Evolutionary conservation across 352 stramenopile genomes (phyloP).

Genomic region (Globisporangium splendens): DNA sequence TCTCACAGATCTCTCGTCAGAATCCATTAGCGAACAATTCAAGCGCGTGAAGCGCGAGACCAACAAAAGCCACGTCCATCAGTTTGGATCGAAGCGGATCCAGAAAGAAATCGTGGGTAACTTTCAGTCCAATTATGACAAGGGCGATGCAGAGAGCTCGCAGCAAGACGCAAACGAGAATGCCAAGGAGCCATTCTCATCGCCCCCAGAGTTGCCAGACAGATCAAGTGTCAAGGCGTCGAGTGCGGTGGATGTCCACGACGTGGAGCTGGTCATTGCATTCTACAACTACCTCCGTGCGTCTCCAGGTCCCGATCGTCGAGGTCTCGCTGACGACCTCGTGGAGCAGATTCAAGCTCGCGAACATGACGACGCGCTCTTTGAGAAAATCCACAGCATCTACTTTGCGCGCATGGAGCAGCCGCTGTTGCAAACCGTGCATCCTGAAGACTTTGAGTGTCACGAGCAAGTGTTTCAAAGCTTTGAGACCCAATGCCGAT

Average conservation of each 20-base stretch:
- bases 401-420: constrained; percentile 24
- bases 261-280: constrained; percentile 68
- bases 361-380: constrained; percentile 52
- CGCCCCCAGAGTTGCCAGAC: too few species aligned
- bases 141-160: constrained; percentile 21
- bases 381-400: constrained; percentile 38
- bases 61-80: constrained; percentile 77
- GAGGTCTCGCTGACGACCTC: constrained; percentile 35
- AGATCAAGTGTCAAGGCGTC: neutral
- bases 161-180: constrained; percentile 7
- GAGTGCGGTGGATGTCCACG: constrained; percentile 50
- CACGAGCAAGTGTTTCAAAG: constrained; percentile 25
- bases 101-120: constrained; percentile 78
- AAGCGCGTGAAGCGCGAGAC: constrained; percentile 67
- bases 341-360: constrained; percentile 36
- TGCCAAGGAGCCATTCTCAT: neutral
- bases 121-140: constrained; percentile 79
- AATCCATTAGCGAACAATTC: constrained; percentile 82
- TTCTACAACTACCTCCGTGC: constrained; percentile 81
- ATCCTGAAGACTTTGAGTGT: constrained; percentile 27
- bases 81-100: constrained; percentile 59
- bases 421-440: constrained; percentile 24
- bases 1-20: constrained; percentile 63
- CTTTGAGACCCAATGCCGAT: constrained; percentile 27
- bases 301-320: constrained; percentile 26